These are phyloP conservation scores for Hypoxylon sp. DNA, from an alignment of 2,329 filamentous ascomycete genomes.

Conservation along the genomic window DNA sequence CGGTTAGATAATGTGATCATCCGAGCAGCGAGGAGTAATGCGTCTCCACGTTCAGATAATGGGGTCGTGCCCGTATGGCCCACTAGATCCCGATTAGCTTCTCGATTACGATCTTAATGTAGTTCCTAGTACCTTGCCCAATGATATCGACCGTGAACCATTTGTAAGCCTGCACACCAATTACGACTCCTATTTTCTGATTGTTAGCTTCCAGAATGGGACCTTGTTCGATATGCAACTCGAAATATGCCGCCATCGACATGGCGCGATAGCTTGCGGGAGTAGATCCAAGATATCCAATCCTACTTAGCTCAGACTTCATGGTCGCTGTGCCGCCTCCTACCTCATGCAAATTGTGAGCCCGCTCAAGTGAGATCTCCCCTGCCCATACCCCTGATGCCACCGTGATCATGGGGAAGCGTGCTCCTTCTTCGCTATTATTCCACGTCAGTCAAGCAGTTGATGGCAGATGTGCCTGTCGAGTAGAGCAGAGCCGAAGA, in stretches of 20 bases:
- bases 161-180: conserved; percentile 3
- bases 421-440: conserved; percentile 2
- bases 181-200: neutral
- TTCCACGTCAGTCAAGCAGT: neutral
- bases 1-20: neutral
- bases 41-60: conserved; percentile 3
- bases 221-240: conserved; percentile 10
- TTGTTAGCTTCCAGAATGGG: neutral
- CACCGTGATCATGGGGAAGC: neutral
- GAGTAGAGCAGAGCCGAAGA: neutral
- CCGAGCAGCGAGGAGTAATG: neutral
- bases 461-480: neutral
- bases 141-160: neutral
- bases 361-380: neutral
- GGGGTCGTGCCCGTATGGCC: conserved; percentile 1
- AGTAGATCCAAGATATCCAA: conserved; percentile 8
- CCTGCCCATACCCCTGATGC: conserved; percentile 7
- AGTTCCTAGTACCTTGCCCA: neutral
- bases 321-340: neutral
- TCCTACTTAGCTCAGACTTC: neutral
- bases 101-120: neutral
- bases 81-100: neutral
- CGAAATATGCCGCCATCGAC: conserved; percentile 1
- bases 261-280: neutral
- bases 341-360: neutral